Base-by-base conservation (phyloP, 1,284 basidiomycete species). In the Sutorius eximius region DNA sequence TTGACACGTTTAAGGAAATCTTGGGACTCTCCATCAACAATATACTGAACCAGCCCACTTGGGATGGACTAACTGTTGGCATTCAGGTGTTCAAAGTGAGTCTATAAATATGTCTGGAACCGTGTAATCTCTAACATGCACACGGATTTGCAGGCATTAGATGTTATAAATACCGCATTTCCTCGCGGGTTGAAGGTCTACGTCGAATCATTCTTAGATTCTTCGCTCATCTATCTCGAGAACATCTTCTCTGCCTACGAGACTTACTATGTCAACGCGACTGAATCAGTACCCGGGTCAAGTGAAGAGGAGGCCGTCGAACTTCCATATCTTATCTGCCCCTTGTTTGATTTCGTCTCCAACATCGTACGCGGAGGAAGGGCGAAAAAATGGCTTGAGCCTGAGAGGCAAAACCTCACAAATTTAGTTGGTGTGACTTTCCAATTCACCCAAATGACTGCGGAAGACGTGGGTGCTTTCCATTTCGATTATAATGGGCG, bases 391-490 rank as follows among this genome's bases (percentile, higher is more conserved):
- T 93, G 82, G 86, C 83, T 84, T 52, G 75, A 73, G 38, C 69
- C 69, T 29, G 12, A 64, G 46, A 54, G 42, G 5, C 67, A 77
- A 49, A 79, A 88, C 65, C 71, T 91, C 52, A 70, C 77, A 20
- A 71, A 77, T 1, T 72, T 95, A 43, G 70, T 93, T 22, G 72
- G 76, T 10, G 74, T 80, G 6, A 77, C 91, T 3, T 82, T 94
- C 60, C 81, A 79, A 20, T 94, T 89, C 74, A 81, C 85, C 18
- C 93, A 95, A 68, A 95, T 98, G 78, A 94, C 94, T 0, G 79
- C 82, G 16, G 92, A 95, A 51, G 93, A 98, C 67, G 93, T 93
- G 65, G 61, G 82, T 75, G 18, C n/a, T 49, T 29, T 36, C 29
- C 36, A 29, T 52, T 18, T 43, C 53, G 38, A 34, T 42, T 52